Evolutionary conservation across 2,329 filamentous ascomycete genomes (phyloP).

Genomic region (Ustulina deusta): DNA sequence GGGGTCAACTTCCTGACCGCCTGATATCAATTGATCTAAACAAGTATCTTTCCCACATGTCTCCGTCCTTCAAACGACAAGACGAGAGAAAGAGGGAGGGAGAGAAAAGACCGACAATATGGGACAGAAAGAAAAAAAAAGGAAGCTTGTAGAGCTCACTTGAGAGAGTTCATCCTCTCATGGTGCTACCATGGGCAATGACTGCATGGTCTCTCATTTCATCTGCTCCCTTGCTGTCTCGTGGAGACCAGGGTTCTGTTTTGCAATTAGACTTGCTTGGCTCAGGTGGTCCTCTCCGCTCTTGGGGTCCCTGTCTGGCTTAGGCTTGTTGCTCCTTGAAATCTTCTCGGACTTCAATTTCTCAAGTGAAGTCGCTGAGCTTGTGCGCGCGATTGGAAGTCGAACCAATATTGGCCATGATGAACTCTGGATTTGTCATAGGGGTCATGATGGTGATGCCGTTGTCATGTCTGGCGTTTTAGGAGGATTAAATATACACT

Average conservation of each 20-base stretch:
- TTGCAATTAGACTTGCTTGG: no score
- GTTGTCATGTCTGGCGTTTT: no score
- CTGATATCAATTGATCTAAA: not conserved
- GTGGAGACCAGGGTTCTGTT: no score
- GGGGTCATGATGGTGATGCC: no score
- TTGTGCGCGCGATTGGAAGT: slow-evolving; percentile 6
- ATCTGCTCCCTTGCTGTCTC: not conserved
- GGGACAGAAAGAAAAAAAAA: not conserved
- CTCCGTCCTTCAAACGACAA: no score
- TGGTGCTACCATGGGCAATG: not conserved
- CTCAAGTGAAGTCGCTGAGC: slow-evolving; percentile 10
- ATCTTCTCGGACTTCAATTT: not conserved
- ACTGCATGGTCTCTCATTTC: not conserved
- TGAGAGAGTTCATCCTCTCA: slow-evolving; percentile 1
- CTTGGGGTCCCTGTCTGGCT: no score
- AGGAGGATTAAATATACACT: not conserved
- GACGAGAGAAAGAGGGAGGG: not conserved
- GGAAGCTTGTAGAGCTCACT: not conserved
- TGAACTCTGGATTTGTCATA: not conserved
- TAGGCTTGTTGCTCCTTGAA: slow-evolving; percentile 1
- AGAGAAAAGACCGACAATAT: not conserved
- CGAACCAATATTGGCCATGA: not conserved
- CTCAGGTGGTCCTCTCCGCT: no score
- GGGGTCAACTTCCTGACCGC: not conserved
- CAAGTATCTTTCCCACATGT: no score